Evolutionary conservation across 306 rosid genomes (phyloP).

Genomic region (Hippophae rhamnoides): DNA sequence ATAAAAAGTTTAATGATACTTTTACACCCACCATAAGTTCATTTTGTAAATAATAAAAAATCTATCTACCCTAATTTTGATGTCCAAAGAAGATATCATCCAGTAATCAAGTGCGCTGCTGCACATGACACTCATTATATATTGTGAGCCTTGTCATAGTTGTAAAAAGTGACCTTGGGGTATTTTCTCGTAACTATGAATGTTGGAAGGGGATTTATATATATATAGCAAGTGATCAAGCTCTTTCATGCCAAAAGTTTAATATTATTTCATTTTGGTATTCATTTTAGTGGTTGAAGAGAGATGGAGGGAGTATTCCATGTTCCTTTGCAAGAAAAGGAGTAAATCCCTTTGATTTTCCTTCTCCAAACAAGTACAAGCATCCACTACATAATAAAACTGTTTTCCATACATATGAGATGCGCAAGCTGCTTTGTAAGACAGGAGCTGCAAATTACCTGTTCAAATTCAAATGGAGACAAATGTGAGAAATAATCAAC

Average conservation of each 20-base stretch:
- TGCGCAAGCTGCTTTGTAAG: conserved; percentile 78
- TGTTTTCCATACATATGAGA: conserved; percentile 51
- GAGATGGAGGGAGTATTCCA: conserved; percentile 30
- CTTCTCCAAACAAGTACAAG: conserved; percentile 29
- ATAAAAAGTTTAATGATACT: too few relatives aligned
- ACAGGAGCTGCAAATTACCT: conserved; percentile 57
- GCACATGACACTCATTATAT: too few relatives aligned
- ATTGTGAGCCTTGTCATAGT: too few relatives aligned
- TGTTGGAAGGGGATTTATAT: too few relatives aligned
- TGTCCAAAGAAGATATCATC: too few relatives aligned
- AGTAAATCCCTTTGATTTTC: conserved; percentile 34
- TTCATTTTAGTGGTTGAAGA: conserved; percentile 7
- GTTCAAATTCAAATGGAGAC: conserved; percentile 22
- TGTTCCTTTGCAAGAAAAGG: conserved; percentile 38
- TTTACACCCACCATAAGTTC: too few relatives aligned
- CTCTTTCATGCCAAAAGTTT: neutral
- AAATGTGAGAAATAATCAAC: neutral
- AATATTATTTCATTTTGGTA: neutral
- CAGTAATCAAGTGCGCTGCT: too few relatives aligned
- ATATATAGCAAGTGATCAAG: too few relatives aligned
- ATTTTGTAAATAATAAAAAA: too few relatives aligned
- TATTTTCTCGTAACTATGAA: too few relatives aligned
- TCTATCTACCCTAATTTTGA: too few relatives aligned
- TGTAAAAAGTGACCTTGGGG: too few relatives aligned
- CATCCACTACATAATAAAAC: conserved; percentile 40